Evolutionary conservation across 768 basidiomycete species (phyloP).

Genomic region (Hemileccinum impolitum): DNA sequence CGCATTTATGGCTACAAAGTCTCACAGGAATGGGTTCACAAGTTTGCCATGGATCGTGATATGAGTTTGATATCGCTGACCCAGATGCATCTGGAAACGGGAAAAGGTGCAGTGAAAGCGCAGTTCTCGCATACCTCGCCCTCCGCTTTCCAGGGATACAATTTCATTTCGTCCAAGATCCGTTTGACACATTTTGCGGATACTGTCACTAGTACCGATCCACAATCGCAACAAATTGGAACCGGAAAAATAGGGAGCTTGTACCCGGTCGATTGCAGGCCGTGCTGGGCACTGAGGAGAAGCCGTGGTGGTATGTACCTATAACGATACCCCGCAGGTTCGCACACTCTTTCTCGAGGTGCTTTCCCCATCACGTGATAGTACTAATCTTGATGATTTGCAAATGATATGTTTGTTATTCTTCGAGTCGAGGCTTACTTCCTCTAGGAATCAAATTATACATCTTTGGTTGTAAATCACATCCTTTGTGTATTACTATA

Average conservation of each 20-base stretch:
- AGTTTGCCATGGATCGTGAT: background rate
- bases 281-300: background rate
- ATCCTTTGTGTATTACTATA: too few species aligned
- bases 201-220: background rate
- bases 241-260: background rate
- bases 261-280: background rate
- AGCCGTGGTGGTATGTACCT: background rate
- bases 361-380: too few species aligned
- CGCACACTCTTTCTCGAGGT: too few species aligned
- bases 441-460: too few species aligned
- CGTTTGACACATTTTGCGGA: background rate
- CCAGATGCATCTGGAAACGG: background rate
- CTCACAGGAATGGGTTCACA: background rate
- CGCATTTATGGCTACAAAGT: background rate
- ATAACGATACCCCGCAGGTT: too few species aligned
- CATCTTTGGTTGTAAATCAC: too few species aligned
- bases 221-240: background rate
- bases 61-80: too few species aligned
- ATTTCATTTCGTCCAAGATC: background rate
- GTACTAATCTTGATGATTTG: too few species aligned
- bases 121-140: background rate
- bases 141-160: background rate
- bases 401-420: too few species aligned
- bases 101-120: background rate
- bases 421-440: too few species aligned